phyloP scores from a whole-genome alignment of 75 land plant genomes.

The Pinus tabuliformis region DNA sequence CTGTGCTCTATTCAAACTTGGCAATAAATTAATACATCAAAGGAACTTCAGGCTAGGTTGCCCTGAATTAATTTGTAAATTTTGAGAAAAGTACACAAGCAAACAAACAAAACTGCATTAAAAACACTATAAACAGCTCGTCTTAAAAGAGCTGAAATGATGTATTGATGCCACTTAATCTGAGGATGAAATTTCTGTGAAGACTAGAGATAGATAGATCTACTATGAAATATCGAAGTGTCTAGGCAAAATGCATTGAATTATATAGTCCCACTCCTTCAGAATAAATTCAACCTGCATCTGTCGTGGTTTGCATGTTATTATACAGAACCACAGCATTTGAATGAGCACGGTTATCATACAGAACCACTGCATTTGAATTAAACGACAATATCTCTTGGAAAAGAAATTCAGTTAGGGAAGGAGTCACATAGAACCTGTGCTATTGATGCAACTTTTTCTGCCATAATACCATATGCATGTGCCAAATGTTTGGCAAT shows the following conservation, averaged over 20 bases:
- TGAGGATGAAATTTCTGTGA: background rate
- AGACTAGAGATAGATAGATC: no score
- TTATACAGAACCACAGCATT: background rate
- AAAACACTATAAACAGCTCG: no score
- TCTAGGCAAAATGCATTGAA: no score
- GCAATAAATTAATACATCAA: background rate
- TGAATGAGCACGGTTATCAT: background rate
- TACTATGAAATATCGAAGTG: no score
- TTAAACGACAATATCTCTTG: background rate
- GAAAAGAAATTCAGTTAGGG: background rate
- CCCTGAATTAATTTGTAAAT: no score
- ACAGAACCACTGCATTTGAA: background rate
- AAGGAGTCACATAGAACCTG: slow-evolving; percentile 47
- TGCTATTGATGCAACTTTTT: slow-evolving; percentile 77
- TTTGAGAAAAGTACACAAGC: no score
- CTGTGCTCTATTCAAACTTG: background rate
- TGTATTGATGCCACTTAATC: background rate
- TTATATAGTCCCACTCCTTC: background rate
- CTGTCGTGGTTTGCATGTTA: background rate
- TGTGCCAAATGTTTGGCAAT: slow-evolving; percentile 88
- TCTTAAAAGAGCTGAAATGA: no score
- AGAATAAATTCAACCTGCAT: background rate
- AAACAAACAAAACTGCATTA: no score
- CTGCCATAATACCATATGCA: slow-evolving; percentile 84
- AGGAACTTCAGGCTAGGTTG: background rate